Base-by-base conservation (phyloP, 345 rosid genomes). In the Gossypium thurberi region DNA sequence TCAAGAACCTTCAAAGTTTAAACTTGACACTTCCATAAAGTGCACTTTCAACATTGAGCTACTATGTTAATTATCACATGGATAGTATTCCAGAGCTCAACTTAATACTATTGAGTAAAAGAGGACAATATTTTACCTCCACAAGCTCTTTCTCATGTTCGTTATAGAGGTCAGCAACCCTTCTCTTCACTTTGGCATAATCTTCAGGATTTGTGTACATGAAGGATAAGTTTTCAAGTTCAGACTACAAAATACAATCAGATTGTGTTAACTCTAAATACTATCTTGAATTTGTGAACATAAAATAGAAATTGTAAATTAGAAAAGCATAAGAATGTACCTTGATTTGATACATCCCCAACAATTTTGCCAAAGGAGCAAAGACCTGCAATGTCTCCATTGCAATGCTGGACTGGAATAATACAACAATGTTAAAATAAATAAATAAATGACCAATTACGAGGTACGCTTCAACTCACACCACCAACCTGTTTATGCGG, bases 331-430 rank as follows among this genome's bases (percentile, higher is more conserved):
- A 21, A 61, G 75, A 10, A 61, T 51, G 43, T 52, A 90, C 95
- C 97, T 88, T 95, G 75, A 95, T 95, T 72, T 91, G 89, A 86
- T 95, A 90, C 98, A 95, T 95, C 77, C 99, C 99, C 67, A 95
- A 82, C 81, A 95, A 82, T 82, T 95, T 95, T 73, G 98, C 99
- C 77, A 95, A 79, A 66, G 99, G 99, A 63, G 99, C 99, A 82
- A 95, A 95, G 75, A 92, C 96, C 83, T 92, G 98, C 77, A 95
- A 86, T 72, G 99, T 95, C 84, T 95, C 99, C 83, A 76, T 83
- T 67, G 99, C 95, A 81, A 95, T 95, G 92, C 96, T 90, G 85
- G 87, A 88, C 99, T 95, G 98, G 73, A 83, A 74, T 28, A 74
- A 74, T 74, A 56, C 68, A 79, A 70, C 58, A 72, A 72, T 37